phyloP scores from a whole-genome alignment of 2,329 filamentous ascomycete genomes.

The Epicoccum sorghinum region DNA sequence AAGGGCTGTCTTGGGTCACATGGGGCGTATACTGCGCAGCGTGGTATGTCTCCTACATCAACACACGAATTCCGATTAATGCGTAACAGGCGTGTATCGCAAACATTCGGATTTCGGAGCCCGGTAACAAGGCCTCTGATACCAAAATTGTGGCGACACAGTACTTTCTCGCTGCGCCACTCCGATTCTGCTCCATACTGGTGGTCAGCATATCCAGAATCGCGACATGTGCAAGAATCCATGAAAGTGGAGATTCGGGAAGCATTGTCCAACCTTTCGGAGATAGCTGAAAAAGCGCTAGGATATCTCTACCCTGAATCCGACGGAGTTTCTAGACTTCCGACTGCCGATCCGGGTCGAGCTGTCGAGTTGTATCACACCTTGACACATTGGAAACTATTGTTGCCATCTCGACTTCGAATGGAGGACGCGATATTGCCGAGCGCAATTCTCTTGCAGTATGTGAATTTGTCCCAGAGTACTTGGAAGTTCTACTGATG shows the following conservation, averaged over 20 bases:
- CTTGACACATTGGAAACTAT: background rate
- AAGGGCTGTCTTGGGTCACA: background rate
- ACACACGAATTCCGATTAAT: background rate
- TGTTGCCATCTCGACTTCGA: background rate
- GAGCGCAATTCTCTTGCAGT: background rate
- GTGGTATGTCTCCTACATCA: background rate
- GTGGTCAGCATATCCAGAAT: background rate
- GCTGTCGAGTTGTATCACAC: background rate
- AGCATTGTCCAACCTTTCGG: background rate
- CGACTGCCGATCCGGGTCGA: background rate
- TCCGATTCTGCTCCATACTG: background rate
- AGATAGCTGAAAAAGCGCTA: background rate
- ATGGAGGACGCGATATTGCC: background rate
- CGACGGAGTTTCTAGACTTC: background rate
- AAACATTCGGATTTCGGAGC: background rate
- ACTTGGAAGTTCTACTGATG: background rate
- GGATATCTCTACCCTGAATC: background rate
- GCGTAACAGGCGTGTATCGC: background rate
- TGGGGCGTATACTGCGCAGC: slow-evolving; percentile 1
- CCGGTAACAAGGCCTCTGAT: background rate
- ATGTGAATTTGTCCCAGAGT: background rate
- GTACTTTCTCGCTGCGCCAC: background rate
- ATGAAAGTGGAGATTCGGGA: slow-evolving; percentile 1
- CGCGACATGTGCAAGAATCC: background rate
- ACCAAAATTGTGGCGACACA: background rate